These are phyloP conservation scores for Trifolium fragiferum DNA, from an alignment of 306 rosid species.

Conservation along the genomic window DNA sequence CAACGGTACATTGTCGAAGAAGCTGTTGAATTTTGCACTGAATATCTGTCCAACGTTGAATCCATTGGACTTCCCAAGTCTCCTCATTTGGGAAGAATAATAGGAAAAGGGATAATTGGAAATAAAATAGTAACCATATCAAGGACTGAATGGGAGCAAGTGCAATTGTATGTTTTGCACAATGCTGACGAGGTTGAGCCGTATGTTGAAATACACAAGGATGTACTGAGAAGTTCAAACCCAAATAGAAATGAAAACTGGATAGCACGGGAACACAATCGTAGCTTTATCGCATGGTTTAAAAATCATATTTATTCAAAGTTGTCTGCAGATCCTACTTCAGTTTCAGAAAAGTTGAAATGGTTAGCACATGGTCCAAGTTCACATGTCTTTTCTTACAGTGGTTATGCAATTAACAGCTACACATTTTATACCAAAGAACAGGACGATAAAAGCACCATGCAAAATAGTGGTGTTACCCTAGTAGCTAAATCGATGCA, in stretches of 20 bases:
- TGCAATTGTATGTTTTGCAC: not conserved
- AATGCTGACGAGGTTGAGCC: not conserved
- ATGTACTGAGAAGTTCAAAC: not conserved
- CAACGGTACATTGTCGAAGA: not conserved
- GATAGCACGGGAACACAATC: not conserved
- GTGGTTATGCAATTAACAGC: not conserved
- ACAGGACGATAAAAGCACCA: not conserved
- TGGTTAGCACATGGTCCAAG: not conserved
- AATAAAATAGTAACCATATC: not conserved
- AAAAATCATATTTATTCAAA: not conserved
- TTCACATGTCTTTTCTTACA: not conserved
- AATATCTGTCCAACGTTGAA: not conserved
- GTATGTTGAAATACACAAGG: not conserved
- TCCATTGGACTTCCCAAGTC: not conserved
- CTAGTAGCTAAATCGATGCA: not conserved
- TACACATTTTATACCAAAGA: slow-evolving; percentile 11
- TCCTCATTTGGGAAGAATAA: not conserved
- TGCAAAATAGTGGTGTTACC: slow-evolving; percentile 4
- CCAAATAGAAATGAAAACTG: not conserved
- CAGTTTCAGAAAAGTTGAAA: not conserved
- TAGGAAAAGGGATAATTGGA: not conserved
- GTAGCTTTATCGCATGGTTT: not conserved
- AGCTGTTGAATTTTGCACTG: not conserved
- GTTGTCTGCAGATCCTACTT: not conserved
- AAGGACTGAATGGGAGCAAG: not conserved